phyloP scores from a whole-genome alignment of 2,329 filamentous ascomycete species.

The Simplicillium aogashimaense region DNA sequence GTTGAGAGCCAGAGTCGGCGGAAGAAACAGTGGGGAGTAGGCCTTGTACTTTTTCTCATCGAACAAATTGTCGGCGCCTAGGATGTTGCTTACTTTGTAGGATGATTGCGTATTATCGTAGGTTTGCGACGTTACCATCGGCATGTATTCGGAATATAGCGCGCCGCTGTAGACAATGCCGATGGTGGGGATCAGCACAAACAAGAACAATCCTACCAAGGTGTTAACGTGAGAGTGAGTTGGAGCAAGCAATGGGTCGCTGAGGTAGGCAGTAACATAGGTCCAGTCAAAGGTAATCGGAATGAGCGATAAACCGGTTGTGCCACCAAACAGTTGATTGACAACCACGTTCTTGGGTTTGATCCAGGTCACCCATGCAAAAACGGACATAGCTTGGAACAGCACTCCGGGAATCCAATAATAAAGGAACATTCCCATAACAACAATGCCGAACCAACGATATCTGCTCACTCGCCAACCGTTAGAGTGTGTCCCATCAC shows the following conservation, averaged over 20 bases:
- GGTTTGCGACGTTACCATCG: constrained; percentile 39
- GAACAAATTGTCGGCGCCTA: constrained; percentile 35
- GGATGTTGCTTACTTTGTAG: constrained; percentile 42
- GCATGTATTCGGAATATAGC: constrained; percentile 41
- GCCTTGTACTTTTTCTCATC: constrained; percentile 36
- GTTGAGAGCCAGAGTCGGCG: constrained; percentile 32
- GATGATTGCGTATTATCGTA: constrained; percentile 44
- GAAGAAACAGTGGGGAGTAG: constrained; percentile 45
- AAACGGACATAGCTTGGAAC: constrained; percentile 39
- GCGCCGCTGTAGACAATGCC: constrained; percentile 34
- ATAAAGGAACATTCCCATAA: constrained; percentile 32
- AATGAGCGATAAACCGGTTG: constrained; percentile 40
- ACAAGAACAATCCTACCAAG: constrained; percentile 30
- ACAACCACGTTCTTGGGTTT: constrained; percentile 40
- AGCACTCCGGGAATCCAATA: constrained; percentile 45
- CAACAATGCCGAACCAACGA: constrained; percentile 33
- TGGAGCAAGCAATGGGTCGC: constrained; percentile 28
- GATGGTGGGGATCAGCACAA: constrained; percentile 32
- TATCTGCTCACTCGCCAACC: constrained; percentile 36
- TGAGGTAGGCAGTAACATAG: constrained; percentile 28
- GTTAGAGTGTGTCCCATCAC: constrained; percentile 26
- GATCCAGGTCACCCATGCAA: constrained; percentile 47
- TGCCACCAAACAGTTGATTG: constrained; percentile 46
- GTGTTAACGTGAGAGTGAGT: constrained; percentile 35
- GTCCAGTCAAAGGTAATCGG: constrained; percentile 42